Percentiles rank a stretch among this genome's conserved stretches.
phyloP scores from a whole-genome alignment of 2,329 filamentous ascomycete genomes.

The Trichoderma gracile region DNA sequence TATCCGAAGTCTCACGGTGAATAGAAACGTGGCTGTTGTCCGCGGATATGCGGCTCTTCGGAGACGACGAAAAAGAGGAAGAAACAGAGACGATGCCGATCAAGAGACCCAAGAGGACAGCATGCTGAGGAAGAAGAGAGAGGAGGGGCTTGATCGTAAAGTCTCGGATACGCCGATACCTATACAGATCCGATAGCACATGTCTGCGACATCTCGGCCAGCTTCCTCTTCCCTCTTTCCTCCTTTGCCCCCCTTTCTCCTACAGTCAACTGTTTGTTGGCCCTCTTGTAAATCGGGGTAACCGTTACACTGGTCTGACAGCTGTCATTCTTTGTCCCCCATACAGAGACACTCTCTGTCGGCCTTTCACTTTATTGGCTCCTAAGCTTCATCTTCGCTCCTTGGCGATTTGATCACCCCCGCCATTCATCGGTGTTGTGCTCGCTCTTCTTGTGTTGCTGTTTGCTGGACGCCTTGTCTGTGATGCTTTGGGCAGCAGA shows the following conservation, averaged over 20 bases:
- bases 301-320: conserved; percentile 23
- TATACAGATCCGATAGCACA: background rate
- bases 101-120: background rate
- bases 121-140: background rate
- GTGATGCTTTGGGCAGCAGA: conserved; percentile 16
- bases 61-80: background rate
- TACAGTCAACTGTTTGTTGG: background rate
- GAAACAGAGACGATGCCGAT: background rate
- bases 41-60: too few relatives aligned
- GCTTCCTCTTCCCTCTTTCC: background rate
- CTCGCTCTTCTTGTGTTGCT: background rate
- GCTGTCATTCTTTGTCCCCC: background rate
- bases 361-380: background rate
- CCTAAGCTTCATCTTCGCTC: background rate
- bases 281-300: conserved; percentile 3
- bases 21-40: too few relatives aligned
- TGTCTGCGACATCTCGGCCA: background rate
- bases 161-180: background rate
- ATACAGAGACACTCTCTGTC: background rate
- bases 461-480: background rate
- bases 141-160: background rate
- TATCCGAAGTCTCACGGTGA: background rate
- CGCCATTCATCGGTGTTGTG: background rate
- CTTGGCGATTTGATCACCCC: too few relatives aligned
- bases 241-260: background rate